Conservation (phyloP, 1,284 basidiomycete species). For the Sporisorium graminicola region DNA sequence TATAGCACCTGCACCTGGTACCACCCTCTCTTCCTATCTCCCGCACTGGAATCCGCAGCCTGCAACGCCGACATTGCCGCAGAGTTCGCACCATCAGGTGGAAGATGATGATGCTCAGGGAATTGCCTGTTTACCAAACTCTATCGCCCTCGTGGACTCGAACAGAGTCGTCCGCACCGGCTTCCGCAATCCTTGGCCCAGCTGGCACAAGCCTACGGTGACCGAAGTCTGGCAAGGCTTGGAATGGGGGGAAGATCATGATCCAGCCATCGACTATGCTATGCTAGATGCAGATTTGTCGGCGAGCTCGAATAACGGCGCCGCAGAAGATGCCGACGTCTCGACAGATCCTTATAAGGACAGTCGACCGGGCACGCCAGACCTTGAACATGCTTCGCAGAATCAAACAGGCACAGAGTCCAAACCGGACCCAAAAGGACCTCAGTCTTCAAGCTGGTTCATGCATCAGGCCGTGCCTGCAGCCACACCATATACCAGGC, state of each 20-base stretch:
- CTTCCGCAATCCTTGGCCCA: conserved; percentile 65
- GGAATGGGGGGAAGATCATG: conserved; percentile 55
- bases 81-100: background rate
- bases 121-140: conserved; percentile 29
- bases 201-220: conserved; percentile 57
- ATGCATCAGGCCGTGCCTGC: conserved; percentile 7
- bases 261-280: conserved; percentile 37
- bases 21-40: conserved; percentile 46
- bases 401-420: background rate
- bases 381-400: conserved; percentile 6
- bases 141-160: conserved; percentile 29
- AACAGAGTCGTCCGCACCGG: conserved; percentile 43
- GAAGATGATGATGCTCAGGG: background rate
- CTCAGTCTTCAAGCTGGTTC: background rate
- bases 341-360: conserved; percentile 19
- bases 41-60: conserved; percentile 48
- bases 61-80: background rate
- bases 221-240: conserved; percentile 58
- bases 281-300: conserved; percentile 24
- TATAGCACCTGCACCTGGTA: conserved; percentile 47
- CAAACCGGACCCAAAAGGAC: background rate
- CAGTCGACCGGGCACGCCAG: conserved; percentile 23
- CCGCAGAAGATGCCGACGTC: background rate
- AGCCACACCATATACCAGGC: conserved; percentile 20
- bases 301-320: background rate